A percentile compares a stretch with the other conserved stretches of the same genome.
These are phyloP conservation scores for Ceratocystis colombiana DNA, from an alignment of 2,329 filamentous ascomycete genomes.

Conservation along the genomic window DNA sequence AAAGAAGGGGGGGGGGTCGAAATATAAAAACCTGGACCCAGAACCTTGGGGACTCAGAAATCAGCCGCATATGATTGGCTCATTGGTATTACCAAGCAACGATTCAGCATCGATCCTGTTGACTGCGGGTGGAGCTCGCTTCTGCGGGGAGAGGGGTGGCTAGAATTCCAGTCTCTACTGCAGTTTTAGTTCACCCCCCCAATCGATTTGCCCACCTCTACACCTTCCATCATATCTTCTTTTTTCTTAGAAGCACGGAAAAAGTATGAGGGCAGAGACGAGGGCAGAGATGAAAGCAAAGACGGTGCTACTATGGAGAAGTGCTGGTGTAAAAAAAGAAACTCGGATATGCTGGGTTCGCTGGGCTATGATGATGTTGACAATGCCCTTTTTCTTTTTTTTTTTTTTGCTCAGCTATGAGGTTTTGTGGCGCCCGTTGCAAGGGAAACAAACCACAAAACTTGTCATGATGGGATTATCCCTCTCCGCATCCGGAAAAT, in stretches of 20 bases:
- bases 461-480: slow-evolving; percentile 2
- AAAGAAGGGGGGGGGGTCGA: slow-evolving; percentile 7
- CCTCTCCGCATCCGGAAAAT: slow-evolving; percentile 10
- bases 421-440: not conserved
- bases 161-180: not conserved
- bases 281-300: not conserved
- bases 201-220: not conserved
- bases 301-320: not conserved
- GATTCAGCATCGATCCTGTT: slow-evolving; percentile 16
- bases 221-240: not conserved
- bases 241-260: not conserved
- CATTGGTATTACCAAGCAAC: not conserved
- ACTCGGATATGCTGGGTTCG: not conserved
- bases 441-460: not conserved
- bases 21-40: slow-evolving; percentile 14
- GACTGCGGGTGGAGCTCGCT: slow-evolving; percentile 4
- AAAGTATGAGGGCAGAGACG: not conserved
- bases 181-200: not conserved
- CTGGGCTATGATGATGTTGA: not conserved
- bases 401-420: not conserved
- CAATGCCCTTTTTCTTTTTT: not conserved
- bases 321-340: not conserved
- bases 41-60: slow-evolving; percentile 13
- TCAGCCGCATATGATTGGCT: slow-evolving; percentile 12
- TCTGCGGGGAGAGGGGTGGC: slow-evolving; percentile 8